Conservation (phyloP, 2,329 filamentous ascomycete genomes). For the Ceratocystis alfenasii region DNA sequence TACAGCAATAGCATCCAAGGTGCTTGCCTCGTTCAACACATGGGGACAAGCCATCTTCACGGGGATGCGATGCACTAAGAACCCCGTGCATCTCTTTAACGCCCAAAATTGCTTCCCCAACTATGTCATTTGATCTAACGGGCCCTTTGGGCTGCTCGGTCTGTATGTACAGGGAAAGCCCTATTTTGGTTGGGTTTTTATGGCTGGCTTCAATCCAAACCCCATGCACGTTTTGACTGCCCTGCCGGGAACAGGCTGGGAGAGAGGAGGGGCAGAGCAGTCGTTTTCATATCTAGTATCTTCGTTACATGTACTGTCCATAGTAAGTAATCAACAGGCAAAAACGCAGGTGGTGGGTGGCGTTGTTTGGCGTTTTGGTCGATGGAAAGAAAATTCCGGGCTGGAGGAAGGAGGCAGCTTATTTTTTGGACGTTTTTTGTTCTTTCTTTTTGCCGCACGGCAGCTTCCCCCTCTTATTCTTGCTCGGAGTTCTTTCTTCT, state of each 20-base stretch:
- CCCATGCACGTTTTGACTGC: conserved; percentile 9
- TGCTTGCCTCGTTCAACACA: background rate
- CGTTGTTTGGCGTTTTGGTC: conserved; percentile 1
- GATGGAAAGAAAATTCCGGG: background rate
- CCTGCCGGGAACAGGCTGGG: background rate
- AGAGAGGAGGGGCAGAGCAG: background rate
- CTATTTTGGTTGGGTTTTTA: background rate
- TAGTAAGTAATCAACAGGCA: background rate
- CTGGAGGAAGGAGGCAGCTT: background rate
- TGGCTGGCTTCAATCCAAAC: background rate
- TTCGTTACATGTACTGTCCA: background rate
- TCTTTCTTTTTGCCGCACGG: background rate
- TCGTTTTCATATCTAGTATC: background rate
- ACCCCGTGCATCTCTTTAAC: background rate
- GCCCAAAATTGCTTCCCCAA: background rate
- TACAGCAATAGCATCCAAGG: background rate
- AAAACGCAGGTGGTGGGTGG: background rate
- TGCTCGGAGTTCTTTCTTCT: conserved; percentile 7
- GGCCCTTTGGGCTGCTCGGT: background rate
- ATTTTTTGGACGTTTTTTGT: background rate
- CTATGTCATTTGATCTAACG: background rate
- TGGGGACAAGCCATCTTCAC: too few species aligned
- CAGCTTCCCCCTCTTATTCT: conserved; percentile 9
- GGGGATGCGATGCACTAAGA: too few species aligned
- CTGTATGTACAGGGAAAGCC: background rate